phyloP scores from a whole-genome alignment of 768 basidiomycete species.

The Mycena rebaudengoi region DNA sequence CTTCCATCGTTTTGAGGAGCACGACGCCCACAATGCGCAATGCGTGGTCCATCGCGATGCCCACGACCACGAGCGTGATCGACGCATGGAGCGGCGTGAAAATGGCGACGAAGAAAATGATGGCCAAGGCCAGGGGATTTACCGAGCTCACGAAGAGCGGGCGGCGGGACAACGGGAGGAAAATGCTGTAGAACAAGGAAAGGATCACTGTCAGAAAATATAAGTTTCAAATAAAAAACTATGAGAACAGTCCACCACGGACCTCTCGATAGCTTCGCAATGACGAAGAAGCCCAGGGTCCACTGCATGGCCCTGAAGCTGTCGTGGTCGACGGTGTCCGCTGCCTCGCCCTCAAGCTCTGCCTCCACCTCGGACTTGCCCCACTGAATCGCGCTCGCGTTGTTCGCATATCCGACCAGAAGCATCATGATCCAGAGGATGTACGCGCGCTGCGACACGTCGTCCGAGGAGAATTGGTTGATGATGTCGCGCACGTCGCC shows the following conservation, averaged over 20 bases:
- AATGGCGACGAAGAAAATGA: conserved; percentile 25
- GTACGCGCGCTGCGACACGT: conserved; percentile 38
- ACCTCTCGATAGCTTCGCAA: conserved; percentile 28
- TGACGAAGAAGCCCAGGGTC: conserved; percentile 30
- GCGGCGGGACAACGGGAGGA: conserved; percentile 23
- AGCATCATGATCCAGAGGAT: conserved; percentile 39
- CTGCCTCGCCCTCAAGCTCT: not conserved
- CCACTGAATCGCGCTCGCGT: conserved; percentile 39
- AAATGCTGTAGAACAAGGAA: conserved; percentile 19
- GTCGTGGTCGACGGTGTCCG: not conserved
- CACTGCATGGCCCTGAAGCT: conserved; percentile 21
- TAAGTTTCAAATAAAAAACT: not conserved
- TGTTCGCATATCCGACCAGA: conserved; percentile 42
- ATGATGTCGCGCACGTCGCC: conserved; percentile 38
- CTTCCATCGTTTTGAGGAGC: conserved; percentile 24
- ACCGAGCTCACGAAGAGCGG: conserved; percentile 14
- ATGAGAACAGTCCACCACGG: too few relatives aligned
- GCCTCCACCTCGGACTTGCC: not conserved
- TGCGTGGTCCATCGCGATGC: conserved; percentile 16
- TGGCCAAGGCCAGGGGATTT: conserved; percentile 7
- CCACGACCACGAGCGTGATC: conserved; percentile 20
- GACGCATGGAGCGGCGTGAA: conserved; percentile 26
- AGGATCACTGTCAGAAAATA: not conserved
- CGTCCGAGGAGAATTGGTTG: conserved; percentile 41
- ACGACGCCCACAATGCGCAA: conserved; percentile 24